These are phyloP conservation scores for Penicillium sp. DNA, from an alignment of 2,329 filamentous ascomycete genomes.

Conservation along the genomic window DNA sequence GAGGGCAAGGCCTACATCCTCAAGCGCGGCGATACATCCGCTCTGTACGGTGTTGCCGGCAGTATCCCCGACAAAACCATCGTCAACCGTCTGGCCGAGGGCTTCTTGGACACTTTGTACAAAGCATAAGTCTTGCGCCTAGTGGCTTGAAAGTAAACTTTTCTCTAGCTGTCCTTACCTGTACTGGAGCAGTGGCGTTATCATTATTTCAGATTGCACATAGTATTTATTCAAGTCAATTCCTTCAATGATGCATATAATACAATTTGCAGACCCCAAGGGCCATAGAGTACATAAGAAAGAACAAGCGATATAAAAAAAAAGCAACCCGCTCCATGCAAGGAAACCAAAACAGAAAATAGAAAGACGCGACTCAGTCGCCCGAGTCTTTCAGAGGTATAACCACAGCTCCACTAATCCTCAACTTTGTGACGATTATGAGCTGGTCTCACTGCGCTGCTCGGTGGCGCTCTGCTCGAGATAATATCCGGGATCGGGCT, in stretches of 20 bases:
- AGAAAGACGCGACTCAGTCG: constrained; percentile 3
- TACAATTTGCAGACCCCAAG: constrained; percentile 6
- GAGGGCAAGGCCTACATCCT: constrained; percentile 57
- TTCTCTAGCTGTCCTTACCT: constrained; percentile 8
- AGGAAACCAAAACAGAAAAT: constrained; percentile 10
- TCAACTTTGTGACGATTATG: background rate
- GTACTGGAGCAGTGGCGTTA: constrained; percentile 13
- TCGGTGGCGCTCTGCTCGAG: constrained; percentile 59
- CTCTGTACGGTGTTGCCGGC: constrained; percentile 91
- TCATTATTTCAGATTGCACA: constrained; percentile 24
- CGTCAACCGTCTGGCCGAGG: constrained; percentile 83
- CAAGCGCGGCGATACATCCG: constrained; percentile 70
- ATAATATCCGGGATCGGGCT: constrained; percentile 78
- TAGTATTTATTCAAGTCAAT: constrained; percentile 11
- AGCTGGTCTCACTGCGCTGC: background rate
- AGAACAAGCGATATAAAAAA: background rate
- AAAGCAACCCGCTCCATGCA: constrained; percentile 16
- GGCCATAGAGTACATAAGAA: constrained; percentile 10
- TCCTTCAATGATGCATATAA: constrained; percentile 6
- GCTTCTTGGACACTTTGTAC: constrained; percentile 90
- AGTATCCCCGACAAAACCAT: constrained; percentile 95
- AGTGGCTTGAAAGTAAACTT: background rate
- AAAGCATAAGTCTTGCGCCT: constrained; percentile 61
- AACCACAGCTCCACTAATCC: background rate
- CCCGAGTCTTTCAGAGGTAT: background rate